These are phyloP conservation scores for Vitis hybrid DNA, from an alignment of 177 flowering plant genomes.

Conservation along the genomic window DNA sequence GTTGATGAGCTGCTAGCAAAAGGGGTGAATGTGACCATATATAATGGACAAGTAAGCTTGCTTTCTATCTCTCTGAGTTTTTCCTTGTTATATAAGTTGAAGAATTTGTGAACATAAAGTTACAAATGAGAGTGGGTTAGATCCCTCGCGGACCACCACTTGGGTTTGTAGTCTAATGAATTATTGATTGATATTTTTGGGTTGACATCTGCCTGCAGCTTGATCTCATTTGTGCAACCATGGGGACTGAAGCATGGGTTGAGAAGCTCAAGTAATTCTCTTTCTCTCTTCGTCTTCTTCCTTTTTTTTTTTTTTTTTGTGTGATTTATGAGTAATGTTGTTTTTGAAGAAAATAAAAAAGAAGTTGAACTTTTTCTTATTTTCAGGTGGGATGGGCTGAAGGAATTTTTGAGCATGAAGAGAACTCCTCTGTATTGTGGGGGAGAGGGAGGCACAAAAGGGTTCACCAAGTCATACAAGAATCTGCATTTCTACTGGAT, in stretches of 20 bases:
- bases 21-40: constrained; percentile 80
- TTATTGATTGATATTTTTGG: too few relatives aligned
- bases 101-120: too few relatives aligned
- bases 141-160: too few relatives aligned
- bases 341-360: too few relatives aligned
- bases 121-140: too few relatives aligned
- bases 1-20: constrained; percentile 70
- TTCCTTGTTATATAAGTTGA: too few relatives aligned
- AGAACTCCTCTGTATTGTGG: constrained; percentile 62
- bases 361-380: too few relatives aligned
- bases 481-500: constrained; percentile 86
- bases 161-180: too few relatives aligned
- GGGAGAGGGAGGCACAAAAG: constrained; percentile 37
- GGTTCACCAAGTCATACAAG: constrained; percentile 66
- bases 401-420: constrained; percentile 33
- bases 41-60: constrained; percentile 69
- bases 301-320: neutral
- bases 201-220: constrained; percentile 37
- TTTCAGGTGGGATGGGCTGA: constrained; percentile 74
- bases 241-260: constrained; percentile 88
- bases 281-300: constrained; percentile 1
- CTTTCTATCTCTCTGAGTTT: too few relatives aligned
- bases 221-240: constrained; percentile 91
- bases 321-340: neutral
- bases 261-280: constrained; percentile 73